Evolutionary conservation across 768 basidiomycete species (phyloP).

Genomic region (Holtermannia corniformis): DNA sequence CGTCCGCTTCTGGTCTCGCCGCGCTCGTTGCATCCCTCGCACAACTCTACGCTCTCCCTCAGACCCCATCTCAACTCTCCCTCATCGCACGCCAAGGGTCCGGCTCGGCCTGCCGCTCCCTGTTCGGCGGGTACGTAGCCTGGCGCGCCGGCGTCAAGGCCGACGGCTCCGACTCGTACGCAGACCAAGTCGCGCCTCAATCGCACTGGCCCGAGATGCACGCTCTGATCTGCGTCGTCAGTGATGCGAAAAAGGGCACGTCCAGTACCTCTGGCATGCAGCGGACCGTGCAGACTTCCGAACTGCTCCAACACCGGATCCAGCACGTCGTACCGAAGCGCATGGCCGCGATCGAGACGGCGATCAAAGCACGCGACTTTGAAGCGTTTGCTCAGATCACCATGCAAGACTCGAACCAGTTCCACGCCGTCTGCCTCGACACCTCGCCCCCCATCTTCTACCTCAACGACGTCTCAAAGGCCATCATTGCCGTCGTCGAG

Average conservation of each 20-base stretch:
- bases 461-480: conserved; percentile 91
- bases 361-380: conserved; percentile 73
- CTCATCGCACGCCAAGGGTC: conserved; percentile 94
- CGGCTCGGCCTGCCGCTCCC: conserved; percentile 93
- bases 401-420: conserved; percentile 96
- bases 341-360: conserved; percentile 70
- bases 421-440: conserved; percentile 95
- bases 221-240: conserved; percentile 94
- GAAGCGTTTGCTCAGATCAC: conserved; percentile 81
- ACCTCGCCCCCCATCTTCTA: conserved; percentile 98
- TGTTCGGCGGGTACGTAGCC: conserved; percentile 93
- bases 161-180: conserved; percentile 76
- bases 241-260: conserved; percentile 92
- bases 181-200: conserved; percentile 73
- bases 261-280: conserved; percentile 96
- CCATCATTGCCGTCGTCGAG: conserved; percentile 82
- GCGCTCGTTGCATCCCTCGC: conserved; percentile 86
- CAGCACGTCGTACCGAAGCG: conserved; percentile 71
- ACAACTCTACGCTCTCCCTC: conserved; percentile 70
- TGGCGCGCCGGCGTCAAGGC: conserved; percentile 68
- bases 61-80: conserved; percentile 70
- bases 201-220: conserved; percentile 91
- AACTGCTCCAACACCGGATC: conserved; percentile 82
- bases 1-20: conserved; percentile 93
- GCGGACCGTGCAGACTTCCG: conserved; percentile 83